Base-by-base conservation (phyloP, 305 asterid genomes). In the Fraxinus sp. region DNA sequence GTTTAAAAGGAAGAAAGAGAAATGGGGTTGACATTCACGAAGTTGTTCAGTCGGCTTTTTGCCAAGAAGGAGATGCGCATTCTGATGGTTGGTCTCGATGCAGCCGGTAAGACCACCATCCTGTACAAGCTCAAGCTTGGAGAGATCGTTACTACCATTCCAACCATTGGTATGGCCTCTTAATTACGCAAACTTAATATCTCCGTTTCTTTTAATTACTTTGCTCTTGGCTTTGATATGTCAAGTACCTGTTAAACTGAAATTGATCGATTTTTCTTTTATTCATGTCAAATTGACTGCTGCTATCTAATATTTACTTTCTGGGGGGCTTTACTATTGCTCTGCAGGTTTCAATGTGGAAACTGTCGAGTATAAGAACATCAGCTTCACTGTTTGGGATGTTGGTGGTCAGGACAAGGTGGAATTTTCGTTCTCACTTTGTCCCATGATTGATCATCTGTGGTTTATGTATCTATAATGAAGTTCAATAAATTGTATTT, bases 121-220 rank as follows among this genome's bases (percentile, higher is more conserved):
- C 87, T 94, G 89, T 93, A 94, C 94, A 95, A 95, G 97, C 94
- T 95, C 89, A 95, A 93, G 97, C 95, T 93, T 37, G 98, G 98
- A 84, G 97, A 93, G 93, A 91, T 94, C 11, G 98, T 95, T 83
- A 92, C 98, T 57, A 95, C 98, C 35, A 95, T 93, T 86, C 97
- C 98, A 22, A 95, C 98, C 59, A 92, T 95, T 62, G 98, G 98
- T 94, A 94, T 75, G 94, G n/a, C 80, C 74, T 81, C 7, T 72
- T 70, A 11, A 46, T 32, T 80, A 59, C 78, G 39, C 66, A 78
- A 74, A 77, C 74, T 37, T 22, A 55, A 4, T 22, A 76, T 9
- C 66, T 49, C 26, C 1, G 10, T 70, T 66, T 78, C 14, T 70
- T 75, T 72, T 33, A 16, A 11, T 62, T 55, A 8, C 18, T 71